Conservation (phyloP, 345 rosid genomes). For the Murraya paniculata region DNA sequence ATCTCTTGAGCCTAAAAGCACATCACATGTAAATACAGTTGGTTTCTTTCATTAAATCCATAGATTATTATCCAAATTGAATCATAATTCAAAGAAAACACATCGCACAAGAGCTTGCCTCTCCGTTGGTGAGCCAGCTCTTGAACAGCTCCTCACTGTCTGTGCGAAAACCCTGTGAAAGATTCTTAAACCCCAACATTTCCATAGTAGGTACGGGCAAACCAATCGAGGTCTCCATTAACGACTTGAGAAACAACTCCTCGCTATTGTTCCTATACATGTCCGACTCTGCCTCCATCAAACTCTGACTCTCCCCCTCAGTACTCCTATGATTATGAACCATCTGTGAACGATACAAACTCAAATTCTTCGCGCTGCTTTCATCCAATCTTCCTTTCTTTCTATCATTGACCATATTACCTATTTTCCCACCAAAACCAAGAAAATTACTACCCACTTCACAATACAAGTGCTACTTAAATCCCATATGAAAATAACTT, state of each 20-base stretch:
- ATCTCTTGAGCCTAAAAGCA: background rate
- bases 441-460: background rate
- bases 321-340: conserved; percentile 13
- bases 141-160: conserved; percentile 81
- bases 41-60: background rate
- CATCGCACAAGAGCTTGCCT: conserved; percentile 42
- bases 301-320: conserved; percentile 23
- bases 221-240: conserved; percentile 60
- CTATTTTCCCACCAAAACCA: background rate
- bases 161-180: conserved; percentile 48
- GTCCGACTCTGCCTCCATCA: conserved; percentile 45
- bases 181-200: conserved; percentile 55
- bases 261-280: conserved; percentile 59
- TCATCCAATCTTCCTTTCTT: conserved; percentile 16
- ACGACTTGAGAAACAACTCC: conserved; percentile 57
- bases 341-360: conserved; percentile 4
- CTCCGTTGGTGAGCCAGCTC: conserved; percentile 72
- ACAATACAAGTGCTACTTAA: background rate
- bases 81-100: background rate
- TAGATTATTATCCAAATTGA: background rate
- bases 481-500: background rate
- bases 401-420: conserved; percentile 29
- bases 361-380: conserved; percentile 17
- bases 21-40: background rate
- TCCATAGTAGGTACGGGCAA: conserved; percentile 56